phyloP scores from a whole-genome alignment of 306 rosid genomes.

The Citrullus amarus region DNA sequence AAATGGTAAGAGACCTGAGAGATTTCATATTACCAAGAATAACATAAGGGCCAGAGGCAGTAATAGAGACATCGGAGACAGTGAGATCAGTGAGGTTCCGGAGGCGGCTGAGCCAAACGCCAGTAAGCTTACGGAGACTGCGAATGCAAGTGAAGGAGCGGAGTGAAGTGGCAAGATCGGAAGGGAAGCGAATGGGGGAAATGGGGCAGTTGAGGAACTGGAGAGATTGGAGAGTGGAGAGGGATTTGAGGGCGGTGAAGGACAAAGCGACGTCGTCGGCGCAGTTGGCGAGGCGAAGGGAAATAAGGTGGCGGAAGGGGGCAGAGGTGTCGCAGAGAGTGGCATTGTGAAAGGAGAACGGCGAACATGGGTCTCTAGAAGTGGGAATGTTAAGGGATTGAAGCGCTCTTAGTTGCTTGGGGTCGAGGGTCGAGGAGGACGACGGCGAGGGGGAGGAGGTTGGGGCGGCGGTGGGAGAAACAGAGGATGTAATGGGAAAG shows the following conservation, averaged over 20 bases:
- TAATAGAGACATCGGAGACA: slow-evolving; percentile 34
- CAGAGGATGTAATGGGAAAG: slow-evolving; percentile 5
- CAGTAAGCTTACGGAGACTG: slow-evolving; percentile 54
- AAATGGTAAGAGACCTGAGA: slow-evolving; percentile 51
- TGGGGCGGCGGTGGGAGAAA: slow-evolving; percentile 13
- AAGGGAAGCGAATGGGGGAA: slow-evolving; percentile 66
- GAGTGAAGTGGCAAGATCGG: slow-evolving; percentile 60
- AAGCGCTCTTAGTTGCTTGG: slow-evolving; percentile 69
- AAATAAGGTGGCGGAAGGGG: slow-evolving; percentile 82
- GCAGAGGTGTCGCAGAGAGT: slow-evolving; percentile 60
- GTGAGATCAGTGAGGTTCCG: slow-evolving; percentile 71
- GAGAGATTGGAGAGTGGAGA: slow-evolving; percentile 63
- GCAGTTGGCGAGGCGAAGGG: slow-evolving; percentile 66
- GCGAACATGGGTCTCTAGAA: slow-evolving; percentile 61
- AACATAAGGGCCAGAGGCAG: slow-evolving; percentile 67
- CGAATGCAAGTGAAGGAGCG: slow-evolving; percentile 52
- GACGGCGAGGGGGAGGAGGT: slow-evolving; percentile 8
- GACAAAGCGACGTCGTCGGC: slow-evolving; percentile 71
- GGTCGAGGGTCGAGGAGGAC: slow-evolving; percentile 51
- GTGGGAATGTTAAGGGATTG: slow-evolving; percentile 86
- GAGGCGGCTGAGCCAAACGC: slow-evolving; percentile 79
- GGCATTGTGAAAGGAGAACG: slow-evolving; percentile 40
- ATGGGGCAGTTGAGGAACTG: slow-evolving; percentile 71
- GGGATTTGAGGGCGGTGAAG: slow-evolving; percentile 87
- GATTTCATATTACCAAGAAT: slow-evolving; percentile 60